Percentiles rank a stretch among this genome's conserved stretches.
These are phyloP conservation scores for Leccinellum rugosiceps DNA, from an alignment of 768 basidiomycete genomes.

Conservation along the genomic window DNA sequence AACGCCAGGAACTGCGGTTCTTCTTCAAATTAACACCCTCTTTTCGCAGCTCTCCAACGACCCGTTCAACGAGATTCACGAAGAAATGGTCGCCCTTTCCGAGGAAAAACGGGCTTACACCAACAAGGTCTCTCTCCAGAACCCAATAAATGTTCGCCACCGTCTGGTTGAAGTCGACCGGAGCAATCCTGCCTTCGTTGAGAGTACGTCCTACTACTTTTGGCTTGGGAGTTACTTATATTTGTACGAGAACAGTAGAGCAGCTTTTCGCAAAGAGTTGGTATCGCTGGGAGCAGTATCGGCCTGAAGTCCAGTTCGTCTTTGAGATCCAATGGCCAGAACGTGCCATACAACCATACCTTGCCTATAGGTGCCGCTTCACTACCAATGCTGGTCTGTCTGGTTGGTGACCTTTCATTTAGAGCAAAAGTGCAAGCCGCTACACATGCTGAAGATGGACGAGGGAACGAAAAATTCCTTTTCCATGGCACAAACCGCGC, in stretches of 20 bases:
- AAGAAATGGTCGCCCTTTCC: neutral
- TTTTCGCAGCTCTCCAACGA: neutral
- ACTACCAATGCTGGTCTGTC: neutral
- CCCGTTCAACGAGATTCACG: neutral
- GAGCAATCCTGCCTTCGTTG: slow-evolving; percentile 1
- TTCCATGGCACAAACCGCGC: slow-evolving; percentile 17
- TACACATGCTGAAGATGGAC: slow-evolving; percentile 1
- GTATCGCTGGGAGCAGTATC: slow-evolving; percentile 8
- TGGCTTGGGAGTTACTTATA: neutral
- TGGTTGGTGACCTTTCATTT: neutral
- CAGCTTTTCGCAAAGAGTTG: slow-evolving; percentile 8
- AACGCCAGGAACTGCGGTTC: neutral
- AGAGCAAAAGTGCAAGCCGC: slow-evolving; percentile 9
- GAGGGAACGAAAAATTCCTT: slow-evolving; percentile 10
- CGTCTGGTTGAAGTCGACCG: slow-evolving; percentile 8
- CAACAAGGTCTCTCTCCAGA: neutral
- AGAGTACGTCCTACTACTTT: neutral
- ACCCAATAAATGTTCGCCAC: neutral
- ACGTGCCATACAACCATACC: slow-evolving; percentile 7
- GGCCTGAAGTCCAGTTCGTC: slow-evolving; percentile 11
- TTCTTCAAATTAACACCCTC: neutral
- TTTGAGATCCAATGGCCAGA: slow-evolving; percentile 13
- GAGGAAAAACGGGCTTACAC: neutral
- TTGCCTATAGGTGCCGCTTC: slow-evolving; percentile 5
- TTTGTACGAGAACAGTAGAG: neutral